Evolutionary conservation across 257 asterid species (phyloP).

Genomic region (Penstemon newberryi): DNA sequence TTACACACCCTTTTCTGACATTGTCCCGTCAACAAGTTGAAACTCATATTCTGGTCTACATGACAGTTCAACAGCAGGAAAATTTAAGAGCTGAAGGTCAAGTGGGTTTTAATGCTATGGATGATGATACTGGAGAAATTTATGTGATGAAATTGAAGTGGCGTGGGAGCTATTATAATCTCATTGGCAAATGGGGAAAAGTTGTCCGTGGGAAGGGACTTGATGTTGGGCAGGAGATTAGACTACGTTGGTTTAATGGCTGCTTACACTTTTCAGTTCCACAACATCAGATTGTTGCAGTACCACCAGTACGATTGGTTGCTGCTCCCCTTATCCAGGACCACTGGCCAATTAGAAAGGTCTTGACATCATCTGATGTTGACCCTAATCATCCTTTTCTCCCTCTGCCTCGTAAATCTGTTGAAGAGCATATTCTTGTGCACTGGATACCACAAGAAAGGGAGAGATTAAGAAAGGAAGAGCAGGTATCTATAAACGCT

Average conservation of each 20-base stretch:
- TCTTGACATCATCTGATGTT: constrained; percentile 49
- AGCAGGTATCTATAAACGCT: constrained; percentile 48
- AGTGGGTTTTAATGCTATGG: constrained; percentile 50
- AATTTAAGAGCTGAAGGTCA: constrained; percentile 46
- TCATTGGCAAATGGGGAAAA: constrained; percentile 51
- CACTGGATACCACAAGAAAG: constrained; percentile 49
- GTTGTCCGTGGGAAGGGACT: constrained; percentile 58
- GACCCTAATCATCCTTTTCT: constrained; percentile 56
- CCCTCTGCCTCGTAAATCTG: constrained; percentile 50
- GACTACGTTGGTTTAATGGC: constrained; percentile 48
- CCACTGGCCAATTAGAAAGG: constrained; percentile 54
- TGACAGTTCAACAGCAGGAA: constrained; percentile 51
- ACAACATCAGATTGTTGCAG: constrained; percentile 41
- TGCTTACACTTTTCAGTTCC: constrained; percentile 57
- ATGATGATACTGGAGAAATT: constrained; percentile 53
- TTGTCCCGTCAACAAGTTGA: constrained; percentile 59
- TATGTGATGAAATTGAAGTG: constrained; percentile 40
- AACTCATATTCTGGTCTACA: constrained; percentile 42
- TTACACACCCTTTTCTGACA: constrained; percentile 62
- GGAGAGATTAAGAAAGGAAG: constrained; percentile 49
- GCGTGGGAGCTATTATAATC: too few species aligned
- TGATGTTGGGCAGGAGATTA: constrained; percentile 58
- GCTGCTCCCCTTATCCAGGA: constrained; percentile 45
- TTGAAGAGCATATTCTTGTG: constrained; percentile 51
- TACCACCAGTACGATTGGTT: constrained; percentile 35